Evolutionary conservation across 1,284 basidiomycete genomes (phyloP).

Genomic region (Calocybe gambosa): DNA sequence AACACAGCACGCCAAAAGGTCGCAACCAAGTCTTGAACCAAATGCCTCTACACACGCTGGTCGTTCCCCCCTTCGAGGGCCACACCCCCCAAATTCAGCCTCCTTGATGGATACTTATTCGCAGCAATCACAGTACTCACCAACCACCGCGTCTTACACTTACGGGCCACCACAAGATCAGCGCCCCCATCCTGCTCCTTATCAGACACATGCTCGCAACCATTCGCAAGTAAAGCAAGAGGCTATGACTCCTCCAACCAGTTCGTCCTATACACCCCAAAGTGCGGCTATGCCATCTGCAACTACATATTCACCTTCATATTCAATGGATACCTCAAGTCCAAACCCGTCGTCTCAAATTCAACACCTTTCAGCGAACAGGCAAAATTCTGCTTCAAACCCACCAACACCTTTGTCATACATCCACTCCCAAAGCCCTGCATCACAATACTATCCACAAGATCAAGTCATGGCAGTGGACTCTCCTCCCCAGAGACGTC

Average conservation of each 20-base stretch:
- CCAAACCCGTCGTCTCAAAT: slow-evolving; percentile 49
- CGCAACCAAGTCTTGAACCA: slow-evolving; percentile 48
- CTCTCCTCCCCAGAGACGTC: slow-evolving; percentile 57
- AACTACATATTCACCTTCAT: slow-evolving; percentile 23
- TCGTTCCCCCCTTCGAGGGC: slow-evolving; percentile 57
- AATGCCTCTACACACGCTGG: slow-evolving; percentile 40
- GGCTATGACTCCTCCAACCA: slow-evolving; percentile 43
- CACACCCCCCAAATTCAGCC: slow-evolving; percentile 37
- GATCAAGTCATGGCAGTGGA: slow-evolving; percentile 69
- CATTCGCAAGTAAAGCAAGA: slow-evolving; percentile 58
- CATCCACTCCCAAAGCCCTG: slow-evolving; percentile 43
- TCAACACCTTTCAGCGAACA: slow-evolving; percentile 39
- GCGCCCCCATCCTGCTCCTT: slow-evolving; percentile 34
- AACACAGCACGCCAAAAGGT: slow-evolving; percentile 46
- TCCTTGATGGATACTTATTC: slow-evolving; percentile 61
- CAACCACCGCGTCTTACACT: slow-evolving; percentile 45
- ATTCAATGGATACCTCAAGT: slow-evolving; percentile 55
- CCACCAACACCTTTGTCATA: slow-evolving; percentile 68
- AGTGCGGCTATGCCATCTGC: slow-evolving; percentile 28
- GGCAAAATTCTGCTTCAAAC: slow-evolving; percentile 49
- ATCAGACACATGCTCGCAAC: slow-evolving; percentile 53
- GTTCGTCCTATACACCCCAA: slow-evolving; percentile 50
- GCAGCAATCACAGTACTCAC: slow-evolving; percentile 61
- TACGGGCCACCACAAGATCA: slow-evolving; percentile 49
- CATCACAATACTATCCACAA: slow-evolving; percentile 50